A percentile compares a stretch with the other conserved stretches of the same genome.
Conservation (phyloP, 2,329 filamentous ascomycete genomes). For the Hypoxylon sp. region DNA sequence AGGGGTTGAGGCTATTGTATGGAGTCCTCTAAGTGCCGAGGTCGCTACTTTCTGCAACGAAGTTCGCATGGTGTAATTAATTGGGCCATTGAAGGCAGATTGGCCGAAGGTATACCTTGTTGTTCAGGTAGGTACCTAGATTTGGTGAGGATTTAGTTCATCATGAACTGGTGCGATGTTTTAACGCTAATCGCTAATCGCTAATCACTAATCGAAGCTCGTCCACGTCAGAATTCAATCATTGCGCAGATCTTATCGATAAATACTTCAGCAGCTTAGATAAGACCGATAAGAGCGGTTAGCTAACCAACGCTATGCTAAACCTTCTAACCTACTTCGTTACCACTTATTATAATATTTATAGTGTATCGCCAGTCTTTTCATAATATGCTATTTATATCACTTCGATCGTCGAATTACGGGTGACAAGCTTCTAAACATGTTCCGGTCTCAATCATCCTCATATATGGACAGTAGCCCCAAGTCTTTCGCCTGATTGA, state of each 20-base stretch:
- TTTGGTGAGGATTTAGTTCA: slow-evolving; percentile 4
- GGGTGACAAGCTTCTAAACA: slow-evolving; percentile 6
- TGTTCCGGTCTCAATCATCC: neutral
- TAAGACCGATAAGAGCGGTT: neutral
- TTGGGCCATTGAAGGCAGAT: slow-evolving; percentile 43
- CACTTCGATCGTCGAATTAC: neutral
- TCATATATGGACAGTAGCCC: neutral
- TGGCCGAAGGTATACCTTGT: slow-evolving; percentile 13
- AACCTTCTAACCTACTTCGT: too few relatives aligned
- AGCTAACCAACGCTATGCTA: neutral
- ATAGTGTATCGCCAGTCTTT: neutral
- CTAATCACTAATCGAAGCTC: too few relatives aligned
- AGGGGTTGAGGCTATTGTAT: slow-evolving; percentile 48
- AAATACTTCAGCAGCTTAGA: neutral
- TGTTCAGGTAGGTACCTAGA: neutral
- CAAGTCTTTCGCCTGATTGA: slow-evolving; percentile 6
- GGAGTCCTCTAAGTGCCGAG: slow-evolving; percentile 45
- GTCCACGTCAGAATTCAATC: neutral
- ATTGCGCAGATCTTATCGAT: slow-evolving; percentile 19
- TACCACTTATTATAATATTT: too few relatives aligned
- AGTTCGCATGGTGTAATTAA: slow-evolving; percentile 45
- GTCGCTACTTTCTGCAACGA: slow-evolving; percentile 45
- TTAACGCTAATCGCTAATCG: neutral
- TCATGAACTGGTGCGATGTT: neutral
- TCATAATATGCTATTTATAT: neutral